These are phyloP conservation scores for Ophiostoma perfectum DNA, from an alignment of 2,329 filamentous ascomycete genomes.

Conservation along the genomic window DNA sequence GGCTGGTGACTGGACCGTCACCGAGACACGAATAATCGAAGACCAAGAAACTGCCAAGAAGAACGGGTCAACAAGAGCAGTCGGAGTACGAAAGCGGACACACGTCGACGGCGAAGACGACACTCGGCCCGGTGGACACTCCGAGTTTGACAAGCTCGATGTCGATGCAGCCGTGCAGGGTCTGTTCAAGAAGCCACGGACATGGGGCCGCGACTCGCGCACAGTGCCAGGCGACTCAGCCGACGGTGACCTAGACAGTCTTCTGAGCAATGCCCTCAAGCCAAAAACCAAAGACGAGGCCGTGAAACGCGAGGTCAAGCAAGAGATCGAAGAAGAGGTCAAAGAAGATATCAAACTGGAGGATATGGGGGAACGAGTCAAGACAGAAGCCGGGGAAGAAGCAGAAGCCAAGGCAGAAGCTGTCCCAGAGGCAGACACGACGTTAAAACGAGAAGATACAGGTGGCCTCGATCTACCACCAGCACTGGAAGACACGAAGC, in stretches of 20 bases:
- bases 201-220: conserved; percentile 51
- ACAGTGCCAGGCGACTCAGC: conserved; percentile 38
- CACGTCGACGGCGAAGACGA: conserved; percentile 37
- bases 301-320: background rate
- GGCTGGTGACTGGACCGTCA: conserved; percentile 80
- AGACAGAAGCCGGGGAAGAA: background rate
- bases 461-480: background rate
- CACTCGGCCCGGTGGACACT: conserved; percentile 51
- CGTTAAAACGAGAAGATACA: conserved; percentile 10
- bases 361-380: conserved; percentile 11
- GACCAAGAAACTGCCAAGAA: conserved; percentile 34
- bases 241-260: conserved; percentile 56
- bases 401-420: background rate
- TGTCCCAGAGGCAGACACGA: background rate
- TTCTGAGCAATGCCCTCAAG: conserved; percentile 43
- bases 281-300: conserved; percentile 27
- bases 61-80: conserved; percentile 9
- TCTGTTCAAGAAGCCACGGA: conserved; percentile 54
- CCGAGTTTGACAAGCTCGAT: conserved; percentile 53
- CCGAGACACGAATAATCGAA: conserved; percentile 55
- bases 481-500: background rate
- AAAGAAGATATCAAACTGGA: conserved; percentile 3
- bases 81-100: conserved; percentile 25
- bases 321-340: conserved; percentile 15
- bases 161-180: conserved; percentile 54